Base-by-base conservation (phyloP, 2,329 filamentous ascomycete genomes). In the Penicillium frequentans region DNA sequence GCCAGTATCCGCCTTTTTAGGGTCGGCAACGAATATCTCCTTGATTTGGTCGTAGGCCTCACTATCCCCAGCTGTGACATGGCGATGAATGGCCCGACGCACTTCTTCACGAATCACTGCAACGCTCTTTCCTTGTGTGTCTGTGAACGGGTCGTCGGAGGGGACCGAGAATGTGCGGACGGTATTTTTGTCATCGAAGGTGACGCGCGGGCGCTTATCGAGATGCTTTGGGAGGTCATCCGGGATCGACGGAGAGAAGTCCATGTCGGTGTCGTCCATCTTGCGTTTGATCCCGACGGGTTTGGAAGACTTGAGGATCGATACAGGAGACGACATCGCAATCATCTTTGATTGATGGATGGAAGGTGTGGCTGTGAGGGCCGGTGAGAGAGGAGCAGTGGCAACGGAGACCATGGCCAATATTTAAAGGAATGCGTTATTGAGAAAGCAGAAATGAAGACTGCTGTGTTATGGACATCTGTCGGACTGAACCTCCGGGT, bases 31-130 rank as follows among this genome's bases (percentile, higher is more conserved):
- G 66, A 86, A 83, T 42, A 85, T 71, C 59, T 78, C 75, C 64
- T 81, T 82, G 58, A 88, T 72, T 60, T 79, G 77, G 62, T 85
- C 81, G 66, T 87, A 87, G 55, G 74, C 78, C 49, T 80, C 77
- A 65, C 82, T 83, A 62, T 87, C 83, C 56, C 79, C 78, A 23
- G 73, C 70, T 5, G 79, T 75, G 52, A 76, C 66, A 68, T 82
- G 82, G 66, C 79, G 77, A 65, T 84, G 79, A 45, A 86, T 78
- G 55, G 82, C 84, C 58, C 82, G 77, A 60, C 82, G 79, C 23
- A 88, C 84, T 68, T 87, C 84, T 68, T 87, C 84, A 52, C 81
- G 81, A 52, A 87, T 79, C 48, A 87, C 76, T 47, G 83, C 81
- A 55, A 78, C 72, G 56, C 80, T 81, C 73, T 85, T 86, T 60